A percentile compares a stretch with the other conserved stretches of the same genome.
phyloP scores from a whole-genome alignment of 2,329 filamentous ascomycete genomes.

The Sclerotinia trifoliorum region DNA sequence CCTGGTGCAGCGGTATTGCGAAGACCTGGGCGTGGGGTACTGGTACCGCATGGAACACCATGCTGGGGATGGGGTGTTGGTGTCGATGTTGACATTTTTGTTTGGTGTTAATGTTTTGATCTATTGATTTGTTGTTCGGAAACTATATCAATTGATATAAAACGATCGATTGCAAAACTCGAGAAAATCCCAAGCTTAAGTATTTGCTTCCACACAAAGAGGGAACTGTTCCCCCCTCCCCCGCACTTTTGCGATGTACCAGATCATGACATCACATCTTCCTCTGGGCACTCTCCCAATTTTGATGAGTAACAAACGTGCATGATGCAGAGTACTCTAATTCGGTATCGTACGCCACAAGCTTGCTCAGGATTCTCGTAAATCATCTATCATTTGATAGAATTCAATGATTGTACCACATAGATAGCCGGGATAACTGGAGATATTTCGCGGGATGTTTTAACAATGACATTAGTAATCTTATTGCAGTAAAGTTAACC shows the following conservation, averaged over 20 bases:
- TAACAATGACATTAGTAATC: no score
- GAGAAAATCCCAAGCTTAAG: neutral
- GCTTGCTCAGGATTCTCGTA: neutral
- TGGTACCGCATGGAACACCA: slow-evolving; percentile 4
- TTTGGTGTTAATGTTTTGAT: neutral
- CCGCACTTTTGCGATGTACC: neutral
- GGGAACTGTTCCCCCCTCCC: neutral
- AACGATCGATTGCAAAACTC: neutral
- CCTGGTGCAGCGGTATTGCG: slow-evolving; percentile 34
- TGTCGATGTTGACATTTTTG: neutral
- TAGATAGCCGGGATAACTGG: no score
- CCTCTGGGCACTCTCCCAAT: neutral
- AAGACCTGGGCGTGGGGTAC: slow-evolving; percentile 25
- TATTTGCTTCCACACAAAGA: neutral
- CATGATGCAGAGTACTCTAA: neutral
- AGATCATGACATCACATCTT: neutral
- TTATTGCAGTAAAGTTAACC: no score
- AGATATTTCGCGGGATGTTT: no score
- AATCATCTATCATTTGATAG: no score
- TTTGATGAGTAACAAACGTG: slow-evolving; percentile 2
- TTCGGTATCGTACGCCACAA: neutral
- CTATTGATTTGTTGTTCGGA: no score
- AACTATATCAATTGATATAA: neutral
- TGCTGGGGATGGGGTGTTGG: slow-evolving; percentile 4
- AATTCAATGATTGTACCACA: no score